Evolutionary conservation across 768 basidiomycete genomes (phyloP).

Genomic region (Postia placenta): DNA sequence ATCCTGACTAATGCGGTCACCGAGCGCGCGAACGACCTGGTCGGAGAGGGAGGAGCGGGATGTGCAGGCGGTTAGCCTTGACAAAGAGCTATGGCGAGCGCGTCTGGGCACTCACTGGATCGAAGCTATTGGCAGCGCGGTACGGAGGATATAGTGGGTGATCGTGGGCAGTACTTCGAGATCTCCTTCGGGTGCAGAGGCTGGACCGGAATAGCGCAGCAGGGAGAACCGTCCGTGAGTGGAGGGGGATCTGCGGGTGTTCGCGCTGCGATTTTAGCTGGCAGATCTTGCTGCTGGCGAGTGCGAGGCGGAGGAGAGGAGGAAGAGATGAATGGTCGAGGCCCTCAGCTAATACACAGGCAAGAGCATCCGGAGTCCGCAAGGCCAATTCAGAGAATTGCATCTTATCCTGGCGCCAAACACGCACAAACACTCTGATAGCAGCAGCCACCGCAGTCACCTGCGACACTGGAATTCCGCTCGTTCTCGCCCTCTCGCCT

Average conservation of each 20-base stretch:
- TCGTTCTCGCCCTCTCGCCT: not conserved
- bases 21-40: not conserved
- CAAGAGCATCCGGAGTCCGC: constrained; percentile 1
- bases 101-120: too few relatives aligned
- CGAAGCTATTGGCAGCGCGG: too few relatives aligned
- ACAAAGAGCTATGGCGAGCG: too few relatives aligned
- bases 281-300: not conserved
- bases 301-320: not conserved
- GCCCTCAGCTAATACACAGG: not conserved
- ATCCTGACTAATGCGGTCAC: constrained; percentile 3
- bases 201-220: not conserved
- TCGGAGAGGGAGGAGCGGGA: too few relatives aligned
- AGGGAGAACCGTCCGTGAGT: not conserved
- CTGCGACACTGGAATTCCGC: not conserved
- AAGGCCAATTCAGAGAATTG: not conserved
- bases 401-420: not conserved
- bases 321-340: constrained; percentile 3
- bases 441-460: constrained; percentile 3
- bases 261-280: constrained; percentile 10
- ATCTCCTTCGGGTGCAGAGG: not conserved
- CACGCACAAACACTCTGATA: not conserved
- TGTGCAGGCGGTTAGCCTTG: too few relatives aligned
- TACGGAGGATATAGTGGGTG: not conserved
- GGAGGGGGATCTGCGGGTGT: not conserved
- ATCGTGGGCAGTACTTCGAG: not conserved